A percentile compares a stretch with the other conserved stretches of the same genome.
Evolutionary conservation across 345 rosid genomes (phyloP).

Genomic region (Iberis pinnata): DNA sequence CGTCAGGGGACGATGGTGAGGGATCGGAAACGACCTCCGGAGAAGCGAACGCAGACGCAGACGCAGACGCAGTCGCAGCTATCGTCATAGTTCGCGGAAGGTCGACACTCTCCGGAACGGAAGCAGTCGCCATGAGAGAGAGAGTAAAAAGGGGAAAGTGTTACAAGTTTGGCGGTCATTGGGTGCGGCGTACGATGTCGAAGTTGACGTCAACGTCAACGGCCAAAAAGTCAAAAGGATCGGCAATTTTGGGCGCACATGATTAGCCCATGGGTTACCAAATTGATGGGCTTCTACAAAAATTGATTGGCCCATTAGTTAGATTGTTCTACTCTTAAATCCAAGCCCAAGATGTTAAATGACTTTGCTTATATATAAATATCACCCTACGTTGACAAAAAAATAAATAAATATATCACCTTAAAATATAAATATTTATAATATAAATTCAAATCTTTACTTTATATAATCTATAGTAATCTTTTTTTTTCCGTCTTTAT

Average conservation of each 20-base stretch:
- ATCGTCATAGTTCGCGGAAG: conserved; percentile 19
- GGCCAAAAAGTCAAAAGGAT: conserved; percentile 13
- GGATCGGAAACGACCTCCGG: conserved; percentile 39
- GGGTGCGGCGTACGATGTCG: conserved; percentile 19
- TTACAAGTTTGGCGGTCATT: conserved; percentile 19
- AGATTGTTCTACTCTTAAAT: too few species aligned
- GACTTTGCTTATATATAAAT: too few species aligned
- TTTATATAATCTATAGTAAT: too few species aligned
- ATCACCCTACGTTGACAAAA: too few species aligned
- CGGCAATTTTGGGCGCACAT: background rate
- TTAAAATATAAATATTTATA: too few species aligned
- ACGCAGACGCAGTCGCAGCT: conserved; percentile 31
- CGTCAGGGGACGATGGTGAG: conserved; percentile 28
- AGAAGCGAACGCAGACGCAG: conserved; percentile 23
- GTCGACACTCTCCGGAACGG: conserved; percentile 33
- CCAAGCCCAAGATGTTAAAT: too few species aligned
- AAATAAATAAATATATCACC: too few species aligned
- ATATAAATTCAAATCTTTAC: too few species aligned
- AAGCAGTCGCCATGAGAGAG: conserved; percentile 28
- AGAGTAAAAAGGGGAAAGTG: conserved; percentile 32
- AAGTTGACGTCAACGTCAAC: conserved; percentile 19
- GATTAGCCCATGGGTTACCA: background rate
- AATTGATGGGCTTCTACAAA: too few species aligned
- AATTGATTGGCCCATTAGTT: conserved; percentile 10
- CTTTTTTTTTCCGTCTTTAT: too few species aligned